Percentiles rank a stretch among this genome's conserved stretches.
Evolutionary conservation across 768 basidiomycete genomes (phyloP).

Genomic region (Boletus edulis): DNA sequence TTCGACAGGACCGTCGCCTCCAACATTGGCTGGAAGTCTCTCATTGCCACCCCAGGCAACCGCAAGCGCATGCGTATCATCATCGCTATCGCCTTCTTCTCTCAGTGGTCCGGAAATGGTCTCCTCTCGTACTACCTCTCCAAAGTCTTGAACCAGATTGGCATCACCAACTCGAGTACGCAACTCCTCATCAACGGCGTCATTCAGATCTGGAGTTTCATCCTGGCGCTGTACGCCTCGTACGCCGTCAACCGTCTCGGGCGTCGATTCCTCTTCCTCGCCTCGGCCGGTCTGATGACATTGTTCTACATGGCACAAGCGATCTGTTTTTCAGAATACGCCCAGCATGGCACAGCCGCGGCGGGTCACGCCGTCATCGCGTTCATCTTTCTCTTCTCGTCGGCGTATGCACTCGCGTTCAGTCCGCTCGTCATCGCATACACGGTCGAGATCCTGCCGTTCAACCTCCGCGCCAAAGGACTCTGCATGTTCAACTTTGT

Average conservation of each 20-base stretch:
- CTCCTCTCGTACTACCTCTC: constrained; percentile 75
- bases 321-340: constrained; percentile 58
- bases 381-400: constrained; percentile 58
- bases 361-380: constrained; percentile 51
- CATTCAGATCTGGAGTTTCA: constrained; percentile 45
- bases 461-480: constrained; percentile 75
- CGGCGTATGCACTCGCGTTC: constrained; percentile 66
- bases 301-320: constrained; percentile 70
- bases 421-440: constrained; percentile 66
- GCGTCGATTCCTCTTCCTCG: constrained; percentile 64
- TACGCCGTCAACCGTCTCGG: constrained; percentile 56
- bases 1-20: constrained; percentile 60
- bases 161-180: constrained; percentile 49
- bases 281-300: constrained; percentile 54
- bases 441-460: constrained; percentile 78
- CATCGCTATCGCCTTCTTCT: constrained; percentile 64
- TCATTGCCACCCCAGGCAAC: constrained; percentile 67
- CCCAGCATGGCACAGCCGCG: constrained; percentile 35
- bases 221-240: constrained; percentile 15
- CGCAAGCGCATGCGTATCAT: constrained; percentile 66
- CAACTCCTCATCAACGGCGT: constrained; percentile 63
- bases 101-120: constrained; percentile 77
- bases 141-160: constrained; percentile 61
- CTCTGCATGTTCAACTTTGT: constrained; percentile 73
- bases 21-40: constrained; percentile 66